Conservation (phyloP, 495 filamentous ascomycete species). For the Polyplosphaeria fusca region DNA sequence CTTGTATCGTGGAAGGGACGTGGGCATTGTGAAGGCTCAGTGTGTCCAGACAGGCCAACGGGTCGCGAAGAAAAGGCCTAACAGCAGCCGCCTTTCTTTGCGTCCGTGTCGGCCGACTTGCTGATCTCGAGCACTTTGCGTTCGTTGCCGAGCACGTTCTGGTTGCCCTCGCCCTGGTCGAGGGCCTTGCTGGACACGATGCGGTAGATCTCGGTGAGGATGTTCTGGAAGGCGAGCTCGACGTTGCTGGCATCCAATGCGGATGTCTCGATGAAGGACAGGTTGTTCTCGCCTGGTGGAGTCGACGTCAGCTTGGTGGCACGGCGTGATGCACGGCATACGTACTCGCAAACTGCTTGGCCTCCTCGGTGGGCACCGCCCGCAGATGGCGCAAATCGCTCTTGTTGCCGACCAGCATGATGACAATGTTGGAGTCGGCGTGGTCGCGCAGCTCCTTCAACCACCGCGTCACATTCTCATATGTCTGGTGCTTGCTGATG, state of each 20-base stretch:
- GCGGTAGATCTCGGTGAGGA: constrained; percentile 98
- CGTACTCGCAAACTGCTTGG: constrained; percentile 96
- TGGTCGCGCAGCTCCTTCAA: constrained; percentile 98
- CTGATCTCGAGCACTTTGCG: constrained; percentile 75
- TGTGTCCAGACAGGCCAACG: not conserved
- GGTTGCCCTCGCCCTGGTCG: constrained; percentile 73
- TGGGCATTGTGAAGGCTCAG: no score
- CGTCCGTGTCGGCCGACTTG: constrained; percentile 71
- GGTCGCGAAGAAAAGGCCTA: constrained; percentile 43
- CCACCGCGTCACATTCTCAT: constrained; percentile 98
- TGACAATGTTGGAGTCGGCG: constrained; percentile 98
- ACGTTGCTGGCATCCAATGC: constrained; percentile 99
- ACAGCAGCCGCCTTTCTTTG: constrained; percentile 87
- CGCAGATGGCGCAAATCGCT: constrained; percentile 98
- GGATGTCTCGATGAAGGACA: constrained; percentile 98
- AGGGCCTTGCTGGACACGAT: constrained; percentile 98
- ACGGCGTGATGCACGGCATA: not conserved
- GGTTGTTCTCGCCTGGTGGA: constrained; percentile 79
- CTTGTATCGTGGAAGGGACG: not conserved
- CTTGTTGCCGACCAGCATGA: constrained; percentile 99
- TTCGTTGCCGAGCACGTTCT: constrained; percentile 63
- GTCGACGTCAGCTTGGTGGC: constrained; percentile 1
- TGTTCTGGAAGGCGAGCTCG: constrained; percentile 99
- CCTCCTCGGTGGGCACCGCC: constrained; percentile 96
- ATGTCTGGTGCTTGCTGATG: constrained; percentile 98